Percentiles rank a stretch among this genome's conserved stretches.
Conservation (phyloP, 2,329 filamentous ascomycete species). For the Verticillium klebahnii region DNA sequence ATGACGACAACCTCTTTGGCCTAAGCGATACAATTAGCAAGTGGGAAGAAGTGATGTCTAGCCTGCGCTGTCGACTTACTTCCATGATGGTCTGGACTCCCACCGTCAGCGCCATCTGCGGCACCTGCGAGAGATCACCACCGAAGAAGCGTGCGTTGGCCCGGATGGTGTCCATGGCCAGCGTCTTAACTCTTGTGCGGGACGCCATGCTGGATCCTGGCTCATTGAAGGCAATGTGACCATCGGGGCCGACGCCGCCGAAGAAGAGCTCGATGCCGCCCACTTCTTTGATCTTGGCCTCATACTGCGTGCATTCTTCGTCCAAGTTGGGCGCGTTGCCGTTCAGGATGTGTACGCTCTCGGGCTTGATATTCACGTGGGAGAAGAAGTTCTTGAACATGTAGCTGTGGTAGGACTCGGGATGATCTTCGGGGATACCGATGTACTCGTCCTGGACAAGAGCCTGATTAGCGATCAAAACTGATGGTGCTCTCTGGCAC, state of each 20-base stretch:
- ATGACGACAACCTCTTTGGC: slow-evolving; percentile 71
- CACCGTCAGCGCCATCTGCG: slow-evolving; percentile 19
- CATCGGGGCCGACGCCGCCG: slow-evolving; percentile 71
- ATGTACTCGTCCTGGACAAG: slow-evolving; percentile 68
- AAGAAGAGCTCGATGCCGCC: slow-evolving; percentile 76
- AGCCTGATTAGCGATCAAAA: background rate
- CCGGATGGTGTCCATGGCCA: slow-evolving; percentile 73
- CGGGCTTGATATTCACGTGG: slow-evolving; percentile 64
- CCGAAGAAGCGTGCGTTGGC: slow-evolving; percentile 64
- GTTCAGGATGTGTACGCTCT: slow-evolving; percentile 68
- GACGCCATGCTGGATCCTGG: slow-evolving; percentile 67
- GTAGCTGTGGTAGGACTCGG: slow-evolving; percentile 75
- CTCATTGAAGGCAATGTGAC: slow-evolving; percentile 80
- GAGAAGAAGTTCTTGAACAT: slow-evolving; percentile 82
- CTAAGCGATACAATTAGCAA: slow-evolving; percentile 64
- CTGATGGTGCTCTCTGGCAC: slow-evolving; percentile 6
- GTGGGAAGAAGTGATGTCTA: slow-evolving; percentile 31
- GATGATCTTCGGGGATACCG: slow-evolving; percentile 66
- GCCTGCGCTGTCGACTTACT: slow-evolving; percentile 59
- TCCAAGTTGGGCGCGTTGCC: slow-evolving; percentile 66
- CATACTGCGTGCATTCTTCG: slow-evolving; percentile 68
- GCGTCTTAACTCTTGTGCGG: slow-evolving; percentile 70
- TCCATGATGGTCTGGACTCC: slow-evolving; percentile 31
- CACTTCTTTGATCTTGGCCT: slow-evolving; percentile 61
- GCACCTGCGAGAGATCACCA: slow-evolving; percentile 13